Evolutionary conservation across 768 basidiomycete genomes (phyloP).

Genomic region (Pseudohyphozyma bogoriensis): DNA sequence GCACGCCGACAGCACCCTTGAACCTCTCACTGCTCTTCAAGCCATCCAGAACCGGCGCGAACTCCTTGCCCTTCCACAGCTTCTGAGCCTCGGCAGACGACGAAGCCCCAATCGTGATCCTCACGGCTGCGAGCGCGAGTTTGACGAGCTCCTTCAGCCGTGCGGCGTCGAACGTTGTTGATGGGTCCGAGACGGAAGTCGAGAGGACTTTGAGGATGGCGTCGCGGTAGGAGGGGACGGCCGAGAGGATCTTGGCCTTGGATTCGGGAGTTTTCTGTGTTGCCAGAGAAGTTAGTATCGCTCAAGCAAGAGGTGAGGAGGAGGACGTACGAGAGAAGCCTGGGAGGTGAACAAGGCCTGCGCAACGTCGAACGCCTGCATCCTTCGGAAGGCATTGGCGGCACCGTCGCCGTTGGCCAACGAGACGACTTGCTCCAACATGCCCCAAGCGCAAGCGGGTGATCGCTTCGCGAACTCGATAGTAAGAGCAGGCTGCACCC

Average conservation of each 20-base stretch:
- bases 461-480: slow-evolving; percentile 14
- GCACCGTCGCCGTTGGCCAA: slow-evolving; percentile 43
- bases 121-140: slow-evolving; percentile 53
- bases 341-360: slow-evolving; percentile 54
- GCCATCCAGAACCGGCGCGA: slow-evolving; percentile 47
- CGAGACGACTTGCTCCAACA: slow-evolving; percentile 46
- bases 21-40: slow-evolving; percentile 52
- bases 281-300: slow-evolving; percentile 35
- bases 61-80: slow-evolving; percentile 54
- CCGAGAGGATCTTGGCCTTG: slow-evolving; percentile 24
- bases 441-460: slow-evolving; percentile 15
- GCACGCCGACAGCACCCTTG: slow-evolving; percentile 53
- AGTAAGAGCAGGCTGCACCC: slow-evolving; percentile 20
- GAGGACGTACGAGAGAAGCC: slow-evolving; percentile 38
- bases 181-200: slow-evolving; percentile 45
- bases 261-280: slow-evolving; percentile 11
- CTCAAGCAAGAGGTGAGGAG: not conserved
- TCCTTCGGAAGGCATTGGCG: slow-evolving; percentile 65
- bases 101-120: slow-evolving; percentile 51
- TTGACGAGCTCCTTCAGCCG: slow-evolving; percentile 75
- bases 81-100: slow-evolving; percentile 34
- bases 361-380: slow-evolving; percentile 63
- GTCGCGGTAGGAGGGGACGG: slow-evolving; percentile 44
- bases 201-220: slow-evolving; percentile 47
- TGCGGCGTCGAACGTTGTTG: slow-evolving; percentile 41